These are phyloP conservation scores for Pyronema domesticum DNA, from an alignment of 495 filamentous ascomycete genomes.

Conservation along the genomic window DNA sequence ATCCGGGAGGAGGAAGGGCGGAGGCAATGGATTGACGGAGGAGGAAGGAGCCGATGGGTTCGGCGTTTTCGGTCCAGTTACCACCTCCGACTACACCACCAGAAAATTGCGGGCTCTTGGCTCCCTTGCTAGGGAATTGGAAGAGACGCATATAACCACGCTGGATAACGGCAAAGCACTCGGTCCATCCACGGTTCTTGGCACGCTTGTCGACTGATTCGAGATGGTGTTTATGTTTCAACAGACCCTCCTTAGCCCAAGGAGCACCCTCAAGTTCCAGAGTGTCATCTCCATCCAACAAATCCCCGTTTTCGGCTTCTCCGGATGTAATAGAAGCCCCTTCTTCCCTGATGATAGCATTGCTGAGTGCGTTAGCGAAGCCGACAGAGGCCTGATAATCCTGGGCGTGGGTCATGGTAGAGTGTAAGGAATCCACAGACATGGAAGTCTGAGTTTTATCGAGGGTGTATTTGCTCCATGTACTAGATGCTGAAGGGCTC, in stretches of 20 bases:
- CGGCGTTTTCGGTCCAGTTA: constrained; percentile 92
- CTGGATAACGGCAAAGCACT: constrained; percentile 95
- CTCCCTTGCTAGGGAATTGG: constrained; percentile 45
- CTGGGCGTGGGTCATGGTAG: constrained; percentile 47
- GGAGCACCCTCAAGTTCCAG: constrained; percentile 79
- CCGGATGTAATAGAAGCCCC: constrained; percentile 38
- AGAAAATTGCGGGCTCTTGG: constrained; percentile 44
- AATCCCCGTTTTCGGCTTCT: constrained; percentile 38
- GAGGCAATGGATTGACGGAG: constrained; percentile 86
- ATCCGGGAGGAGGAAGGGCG: constrained; percentile 73
- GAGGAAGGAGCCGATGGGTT: constrained; percentile 67
- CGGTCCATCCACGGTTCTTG: constrained; percentile 82
- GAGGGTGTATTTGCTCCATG: constrained; percentile 87
- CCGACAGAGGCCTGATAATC: constrained; percentile 94
- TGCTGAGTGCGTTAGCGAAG: constrained; percentile 90
- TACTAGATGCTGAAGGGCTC: constrained; percentile 75
- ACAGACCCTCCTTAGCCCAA: constrained; percentile 92
- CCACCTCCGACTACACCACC: constrained; percentile 73
- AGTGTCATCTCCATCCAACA: constrained; percentile 71
- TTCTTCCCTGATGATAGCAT: constrained; percentile 92
- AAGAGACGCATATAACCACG: constrained; percentile 93
- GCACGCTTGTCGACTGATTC: constrained; percentile 77
- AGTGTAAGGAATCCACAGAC: constrained; percentile 75
- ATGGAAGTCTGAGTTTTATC: constrained; percentile 78
- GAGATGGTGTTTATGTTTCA: constrained; percentile 92